A percentile compares a stretch with the other conserved stretches of the same genome.
Conservation (phyloP, 345 rosid genomes). For the Mangifera indica region DNA sequence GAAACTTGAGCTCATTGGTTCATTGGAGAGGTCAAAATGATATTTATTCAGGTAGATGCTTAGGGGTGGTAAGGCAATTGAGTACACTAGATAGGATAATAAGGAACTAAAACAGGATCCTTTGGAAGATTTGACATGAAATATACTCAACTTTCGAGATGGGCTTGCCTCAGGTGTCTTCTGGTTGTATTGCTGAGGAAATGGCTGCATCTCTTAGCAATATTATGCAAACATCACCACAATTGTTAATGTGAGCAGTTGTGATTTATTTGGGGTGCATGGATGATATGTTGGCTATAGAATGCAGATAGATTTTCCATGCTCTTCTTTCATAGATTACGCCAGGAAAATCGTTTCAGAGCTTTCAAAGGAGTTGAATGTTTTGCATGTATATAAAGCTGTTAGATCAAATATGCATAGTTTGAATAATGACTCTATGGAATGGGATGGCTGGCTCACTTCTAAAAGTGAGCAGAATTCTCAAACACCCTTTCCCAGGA, state of each 20-base stretch:
- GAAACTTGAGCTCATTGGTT: slow-evolving; percentile 11
- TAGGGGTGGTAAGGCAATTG: slow-evolving; percentile 7
- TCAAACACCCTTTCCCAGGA: slow-evolving; percentile 47
- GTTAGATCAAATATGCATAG: slow-evolving; percentile 29
- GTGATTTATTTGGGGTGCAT: slow-evolving; percentile 43
- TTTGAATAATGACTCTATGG: slow-evolving; percentile 28
- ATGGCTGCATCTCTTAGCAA: slow-evolving; percentile 34
- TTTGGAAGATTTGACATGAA: slow-evolving; percentile 13
- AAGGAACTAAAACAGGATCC: slow-evolving; percentile 10
- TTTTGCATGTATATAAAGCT: slow-evolving; percentile 29
- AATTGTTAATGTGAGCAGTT: slow-evolving; percentile 27
- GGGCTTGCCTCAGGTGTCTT: slow-evolving; percentile 67
- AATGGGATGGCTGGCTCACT: slow-evolving; percentile 27
- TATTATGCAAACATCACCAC: slow-evolving; percentile 29
- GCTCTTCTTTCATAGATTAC: slow-evolving; percentile 41
- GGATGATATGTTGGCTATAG: slow-evolving; percentile 32
- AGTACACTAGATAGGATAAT: slow-evolving; percentile 5
- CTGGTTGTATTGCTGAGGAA: slow-evolving; percentile 39
- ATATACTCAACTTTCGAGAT: slow-evolving; percentile 25
- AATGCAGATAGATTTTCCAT: slow-evolving; percentile 30
- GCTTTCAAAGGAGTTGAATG: slow-evolving; percentile 26
- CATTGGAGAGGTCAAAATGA: slow-evolving; percentile 1
- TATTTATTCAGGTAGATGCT: slow-evolving; percentile 2
- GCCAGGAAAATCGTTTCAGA: slow-evolving; percentile 31
- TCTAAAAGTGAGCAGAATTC: slow-evolving; percentile 30